phyloP scores from a whole-genome alignment of 2,329 filamentous ascomycete genomes.

The Cercospora zeina region DNA sequence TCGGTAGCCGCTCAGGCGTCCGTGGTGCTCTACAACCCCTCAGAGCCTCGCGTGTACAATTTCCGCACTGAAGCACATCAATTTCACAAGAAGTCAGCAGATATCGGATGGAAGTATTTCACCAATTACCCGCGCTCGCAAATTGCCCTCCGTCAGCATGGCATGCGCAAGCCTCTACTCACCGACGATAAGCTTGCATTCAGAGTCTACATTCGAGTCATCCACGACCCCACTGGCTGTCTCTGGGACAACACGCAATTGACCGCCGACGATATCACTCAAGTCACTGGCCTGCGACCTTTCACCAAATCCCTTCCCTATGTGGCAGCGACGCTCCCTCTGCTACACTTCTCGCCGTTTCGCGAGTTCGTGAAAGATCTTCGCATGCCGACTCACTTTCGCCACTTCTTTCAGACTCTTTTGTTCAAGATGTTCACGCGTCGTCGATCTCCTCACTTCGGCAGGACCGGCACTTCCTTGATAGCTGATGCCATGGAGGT shows the following conservation, averaged over 20 bases:
- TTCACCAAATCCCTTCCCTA: conserved; percentile 40
- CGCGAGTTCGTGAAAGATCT: conserved; percentile 56
- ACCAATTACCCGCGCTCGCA: conserved; percentile 58
- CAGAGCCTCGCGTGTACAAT: conserved; percentile 60
- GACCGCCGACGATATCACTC: conserved; percentile 44
- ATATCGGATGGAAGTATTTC: conserved; percentile 66
- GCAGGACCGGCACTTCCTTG: conserved; percentile 12
- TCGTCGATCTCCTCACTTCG: conserved; percentile 27
- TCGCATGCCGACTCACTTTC: conserved; percentile 8
- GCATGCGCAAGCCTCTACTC: conserved; percentile 60
- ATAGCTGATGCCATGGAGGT: conserved; percentile 32
- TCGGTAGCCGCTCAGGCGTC: conserved; percentile 60
- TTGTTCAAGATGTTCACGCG: conserved; percentile 37
- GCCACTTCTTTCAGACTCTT: conserved; percentile 28
- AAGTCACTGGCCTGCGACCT: conserved; percentile 59
- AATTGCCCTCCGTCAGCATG: conserved; percentile 58
- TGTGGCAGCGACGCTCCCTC: conserved; percentile 56
- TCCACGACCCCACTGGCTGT: conserved; percentile 61
- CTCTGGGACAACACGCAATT: conserved; percentile 57
- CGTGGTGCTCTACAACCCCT: conserved; percentile 63
- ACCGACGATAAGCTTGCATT: conserved; percentile 63
- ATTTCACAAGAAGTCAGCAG: conserved; percentile 58
- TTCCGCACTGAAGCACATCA: conserved; percentile 59
- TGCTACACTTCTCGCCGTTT: conserved; percentile 61
- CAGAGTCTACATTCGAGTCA: conserved; percentile 61